Evolutionary conservation across 2,329 filamentous ascomycete genomes (phyloP).

Genomic region (Capronia epimyces): DNA sequence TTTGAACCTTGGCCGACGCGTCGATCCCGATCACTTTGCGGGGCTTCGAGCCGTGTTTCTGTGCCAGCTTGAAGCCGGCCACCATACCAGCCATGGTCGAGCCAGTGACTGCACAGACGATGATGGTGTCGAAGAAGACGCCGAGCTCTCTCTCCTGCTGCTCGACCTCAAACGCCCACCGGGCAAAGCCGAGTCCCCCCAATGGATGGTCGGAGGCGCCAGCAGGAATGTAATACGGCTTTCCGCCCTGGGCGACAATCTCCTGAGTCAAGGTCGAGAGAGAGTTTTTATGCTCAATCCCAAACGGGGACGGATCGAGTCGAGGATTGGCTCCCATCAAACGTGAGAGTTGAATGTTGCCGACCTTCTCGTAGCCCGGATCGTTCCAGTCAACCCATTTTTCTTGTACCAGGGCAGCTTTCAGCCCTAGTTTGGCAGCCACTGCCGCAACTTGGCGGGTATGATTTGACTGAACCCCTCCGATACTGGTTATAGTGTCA

Average conservation of each 20-base stretch:
- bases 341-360: conserved; percentile 65
- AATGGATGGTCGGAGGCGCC: conserved; percentile 66
- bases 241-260: conserved; percentile 49
- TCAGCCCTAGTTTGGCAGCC: conserved; percentile 54
- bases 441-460: conserved; percentile 62
- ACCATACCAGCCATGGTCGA: conserved; percentile 67
- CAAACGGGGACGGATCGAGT: conserved; percentile 57
- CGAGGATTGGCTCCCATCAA: conserved; percentile 62
- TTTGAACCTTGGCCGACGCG: conserved; percentile 53
- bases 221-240: conserved; percentile 67
- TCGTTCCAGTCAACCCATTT: conserved; percentile 62
- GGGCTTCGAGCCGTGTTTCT: conserved; percentile 43
- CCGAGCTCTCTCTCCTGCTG: conserved; percentile 58
- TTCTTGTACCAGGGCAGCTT: conserved; percentile 55
- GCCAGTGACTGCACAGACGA: conserved; percentile 67
- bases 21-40: conserved; percentile 63
- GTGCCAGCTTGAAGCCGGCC: conserved; percentile 62
- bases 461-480: conserved; percentile 66
- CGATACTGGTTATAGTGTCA: conserved; percentile 61
- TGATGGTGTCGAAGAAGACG: conserved; percentile 61
- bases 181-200: conserved; percentile 64
- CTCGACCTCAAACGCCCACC: conserved; percentile 65
- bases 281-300: conserved; percentile 63
- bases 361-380: conserved; percentile 57
- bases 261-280: conserved; percentile 52